A percentile compares a stretch with the other conserved stretches of the same genome.
phyloP scores from a whole-genome alignment of 768 basidiomycete genomes.

The Coprinopsis marcescibilis region DNA sequence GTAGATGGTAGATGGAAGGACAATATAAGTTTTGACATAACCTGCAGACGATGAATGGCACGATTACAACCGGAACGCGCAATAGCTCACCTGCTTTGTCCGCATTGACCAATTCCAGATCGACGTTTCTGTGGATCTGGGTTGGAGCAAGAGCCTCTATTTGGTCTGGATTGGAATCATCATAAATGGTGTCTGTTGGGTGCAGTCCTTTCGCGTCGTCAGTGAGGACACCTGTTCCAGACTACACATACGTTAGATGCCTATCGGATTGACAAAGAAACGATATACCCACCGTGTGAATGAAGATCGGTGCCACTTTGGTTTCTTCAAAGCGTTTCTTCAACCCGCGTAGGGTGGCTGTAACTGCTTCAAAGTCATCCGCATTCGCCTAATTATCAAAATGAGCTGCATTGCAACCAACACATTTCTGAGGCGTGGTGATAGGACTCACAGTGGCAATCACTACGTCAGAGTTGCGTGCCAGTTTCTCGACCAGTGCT shows the following conservation, averaged over 20 bases:
- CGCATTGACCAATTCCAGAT: conserved; percentile 38
- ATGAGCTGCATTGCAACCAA: neutral
- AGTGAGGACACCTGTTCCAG: conserved; percentile 31
- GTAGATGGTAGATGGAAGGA: conserved; percentile 55
- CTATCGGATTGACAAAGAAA: neutral
- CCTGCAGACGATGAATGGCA: conserved; percentile 23
- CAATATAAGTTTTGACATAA: conserved; percentile 45
- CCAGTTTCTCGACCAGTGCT: conserved; percentile 35
- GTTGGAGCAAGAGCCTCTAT: conserved; percentile 40
- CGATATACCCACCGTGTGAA: conserved; percentile 52
- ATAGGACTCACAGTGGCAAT: conserved; percentile 29
- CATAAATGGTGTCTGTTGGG: conserved; percentile 34
- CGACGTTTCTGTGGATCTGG: conserved; percentile 46
- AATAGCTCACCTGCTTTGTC: conserved; percentile 38
- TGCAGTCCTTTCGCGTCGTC: conserved; percentile 42
- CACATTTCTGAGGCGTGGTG: neutral
- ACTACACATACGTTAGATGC: conserved; percentile 9
- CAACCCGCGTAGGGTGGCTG: conserved; percentile 47
- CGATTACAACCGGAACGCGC: neutral
- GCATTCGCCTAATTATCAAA: conserved; percentile 24
- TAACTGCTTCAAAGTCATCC: conserved; percentile 39
- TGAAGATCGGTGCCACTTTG: conserved; percentile 40
- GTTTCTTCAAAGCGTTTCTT: conserved; percentile 39
- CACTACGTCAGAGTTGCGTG: conserved; percentile 39
- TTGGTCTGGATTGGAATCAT: conserved; percentile 41